Evolutionary conservation across 352 stramenopile genomes (phyloP), one percentile per base, ranked within the genome.

Genomic region (Thalassiosira livingstoniorum): DNA sequence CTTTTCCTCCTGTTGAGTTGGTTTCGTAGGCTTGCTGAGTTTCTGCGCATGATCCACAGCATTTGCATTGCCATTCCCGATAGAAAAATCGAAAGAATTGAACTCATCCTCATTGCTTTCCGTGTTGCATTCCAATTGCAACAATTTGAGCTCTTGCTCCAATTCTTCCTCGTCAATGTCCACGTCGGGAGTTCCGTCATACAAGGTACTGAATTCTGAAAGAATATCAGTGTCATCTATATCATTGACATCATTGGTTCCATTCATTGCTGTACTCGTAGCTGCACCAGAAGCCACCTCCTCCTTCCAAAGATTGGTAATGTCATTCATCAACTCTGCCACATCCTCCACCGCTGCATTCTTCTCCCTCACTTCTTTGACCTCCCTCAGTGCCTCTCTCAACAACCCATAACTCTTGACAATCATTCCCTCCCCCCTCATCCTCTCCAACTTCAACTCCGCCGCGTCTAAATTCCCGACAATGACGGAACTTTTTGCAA

Each of bases 311-410:
- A 7, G 60, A 34, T 34, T 61, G 15, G 55, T 60, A 45, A 83
- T 78, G 32, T 78, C 75, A n/a, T 43, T 27, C 67, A 83, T 78
- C 27, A 83, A 66, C 5, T 74, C 66, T 27, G 78, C 67, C 0
- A 78, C 60, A 68, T 67, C 51, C 11, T 70, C 55, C 34, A 37
- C 35, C 60, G 25, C 58, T 61, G 18, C 27, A 68, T 31, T 57
- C 31, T 32, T 70, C n/a, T n/a, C n/a, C n/a, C n/a, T n/a, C 34
- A n/a, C 39, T 68, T 29, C 47, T 0, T 68, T 67, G 39, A 83
- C 51, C 27, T 77, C 67, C 29, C 68, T 47, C 18, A 83, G 25
- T 47, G 75, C 75, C 25, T 39, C 43, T 53, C 71, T 77, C 3
- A 78, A 10, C 37, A 63, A 35, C 15, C 31, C 34, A 37, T 65